Evolutionary conservation across 805 yeast species (phyloP).

Genomic region (fission yeast (Schizosaccharomyces pombe)): DNA sequence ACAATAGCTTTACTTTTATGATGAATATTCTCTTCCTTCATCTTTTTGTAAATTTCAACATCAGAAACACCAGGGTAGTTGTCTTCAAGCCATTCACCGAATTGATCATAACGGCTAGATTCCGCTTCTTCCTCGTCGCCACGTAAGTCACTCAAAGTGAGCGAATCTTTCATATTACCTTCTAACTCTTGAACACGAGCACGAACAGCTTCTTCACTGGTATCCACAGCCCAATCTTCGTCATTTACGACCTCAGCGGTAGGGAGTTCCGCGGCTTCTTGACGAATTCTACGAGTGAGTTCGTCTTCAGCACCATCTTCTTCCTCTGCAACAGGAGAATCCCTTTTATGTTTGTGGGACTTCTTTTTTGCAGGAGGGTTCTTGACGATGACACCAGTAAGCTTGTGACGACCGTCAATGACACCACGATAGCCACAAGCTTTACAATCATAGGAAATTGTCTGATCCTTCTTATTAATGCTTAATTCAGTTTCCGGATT

Average conservation of each 20-base stretch:
- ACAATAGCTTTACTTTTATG: constrained; percentile 57
- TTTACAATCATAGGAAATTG: constrained; percentile 76
- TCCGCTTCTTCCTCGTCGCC: constrained; percentile 16
- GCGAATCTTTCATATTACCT: constrained; percentile 15
- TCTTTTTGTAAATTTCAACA: constrained; percentile 79
- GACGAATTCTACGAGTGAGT: constrained; percentile 53
- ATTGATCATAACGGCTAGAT: constrained; percentile 35
- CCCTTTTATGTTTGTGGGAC: constrained; percentile 2
- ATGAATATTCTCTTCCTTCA: constrained; percentile 50
- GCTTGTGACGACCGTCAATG: constrained; percentile 66
- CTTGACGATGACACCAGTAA: constrained; percentile 67
- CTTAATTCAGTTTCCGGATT: constrained; percentile 92
- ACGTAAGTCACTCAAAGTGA: constrained; percentile 13
- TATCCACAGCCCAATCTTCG: constrained; percentile 94
- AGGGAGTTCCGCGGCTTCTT: constrained; percentile 53
- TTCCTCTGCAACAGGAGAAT: constrained; percentile 35
- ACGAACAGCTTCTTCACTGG: constrained; percentile 85
- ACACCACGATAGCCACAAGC: constrained; percentile 86
- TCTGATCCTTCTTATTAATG: constrained; percentile 41
- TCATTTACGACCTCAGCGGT: constrained; percentile 28
- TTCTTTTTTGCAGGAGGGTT: constrained; percentile 37
- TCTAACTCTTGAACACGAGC: constrained; percentile 77
- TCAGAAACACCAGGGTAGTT: constrained; percentile 50
- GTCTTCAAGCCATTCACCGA: constrained; percentile 72
- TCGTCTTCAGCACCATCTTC: constrained; percentile 44